phyloP scores from a whole-genome alignment of 768 basidiomycete genomes.

The Mycena crocata region DNA sequence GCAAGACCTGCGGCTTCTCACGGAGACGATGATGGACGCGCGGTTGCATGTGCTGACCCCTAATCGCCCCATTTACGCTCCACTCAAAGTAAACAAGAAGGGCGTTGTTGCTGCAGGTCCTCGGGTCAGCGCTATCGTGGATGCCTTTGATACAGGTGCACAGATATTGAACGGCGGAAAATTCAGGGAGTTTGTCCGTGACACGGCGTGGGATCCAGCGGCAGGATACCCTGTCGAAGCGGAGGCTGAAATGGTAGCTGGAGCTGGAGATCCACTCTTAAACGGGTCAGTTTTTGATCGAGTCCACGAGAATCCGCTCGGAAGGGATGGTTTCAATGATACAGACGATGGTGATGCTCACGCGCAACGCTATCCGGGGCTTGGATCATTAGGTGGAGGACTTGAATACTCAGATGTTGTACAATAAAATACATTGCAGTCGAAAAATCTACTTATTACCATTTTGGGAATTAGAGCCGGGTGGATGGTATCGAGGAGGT shows the following conservation, averaged over 20 bases:
- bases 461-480: not conserved
- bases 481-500: slow-evolving; percentile 12
- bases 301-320: slow-evolving; percentile 7
- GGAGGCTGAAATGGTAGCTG: not conserved
- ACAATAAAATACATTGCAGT: not conserved
- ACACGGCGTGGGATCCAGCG: slow-evolving; percentile 38
- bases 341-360: slow-evolving; percentile 16
- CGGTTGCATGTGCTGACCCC: slow-evolving; percentile 5
- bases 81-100: slow-evolving; percentile 15
- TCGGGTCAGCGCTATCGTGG: slow-evolving; percentile 30
- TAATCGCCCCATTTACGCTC: slow-evolving; percentile 8
- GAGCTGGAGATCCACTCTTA: not conserved
- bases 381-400: slow-evolving; percentile 19
- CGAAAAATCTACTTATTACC: not conserved
- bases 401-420: slow-evolving; percentile 8
- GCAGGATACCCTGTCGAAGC: slow-evolving; percentile 10
- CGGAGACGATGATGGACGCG: slow-evolving; percentile 18
- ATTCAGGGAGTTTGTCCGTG: slow-evolving; percentile 35
- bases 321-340: slow-evolving; percentile 3
- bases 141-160: slow-evolving; percentile 30
- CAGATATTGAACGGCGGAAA: slow-evolving; percentile 35
- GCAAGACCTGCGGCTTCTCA: slow-evolving; percentile 30
- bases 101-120: slow-evolving; percentile 5
- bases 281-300: slow-evolving; percentile 16
- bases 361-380: slow-evolving; percentile 5